Conservation (phyloP, 140 eudicot species). For the Stevia rebaudiana region DNA sequence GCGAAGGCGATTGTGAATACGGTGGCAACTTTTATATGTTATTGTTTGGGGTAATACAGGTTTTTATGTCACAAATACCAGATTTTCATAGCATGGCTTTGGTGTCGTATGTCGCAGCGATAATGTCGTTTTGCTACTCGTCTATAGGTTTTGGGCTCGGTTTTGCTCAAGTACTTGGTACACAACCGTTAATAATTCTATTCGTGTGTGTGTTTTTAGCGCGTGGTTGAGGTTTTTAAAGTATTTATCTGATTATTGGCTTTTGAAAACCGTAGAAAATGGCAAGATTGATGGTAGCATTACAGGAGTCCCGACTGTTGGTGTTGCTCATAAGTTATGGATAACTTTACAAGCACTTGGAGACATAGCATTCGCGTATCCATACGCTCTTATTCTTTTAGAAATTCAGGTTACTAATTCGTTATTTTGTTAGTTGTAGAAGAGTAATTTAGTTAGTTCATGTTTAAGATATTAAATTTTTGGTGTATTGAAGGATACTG, state of each 20-base stretch:
- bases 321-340: slow-evolving; percentile 32
- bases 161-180: slow-evolving; percentile 51
- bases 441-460: too few species aligned
- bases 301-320: slow-evolving; percentile 27
- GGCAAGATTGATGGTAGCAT: slow-evolving; percentile 36
- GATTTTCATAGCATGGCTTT: slow-evolving; percentile 63
- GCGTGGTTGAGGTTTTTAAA: neutral
- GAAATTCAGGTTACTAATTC: slow-evolving; percentile 39
- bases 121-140: slow-evolving; percentile 61
- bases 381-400: slow-evolving; percentile 38
- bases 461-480: neutral
- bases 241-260: neutral
- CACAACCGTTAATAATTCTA: neutral
- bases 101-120: slow-evolving; percentile 53
- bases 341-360: slow-evolving; percentile 56
- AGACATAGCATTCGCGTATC: slow-evolving; percentile 62
- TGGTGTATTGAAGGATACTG: slow-evolving; percentile 24
- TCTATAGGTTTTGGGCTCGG: slow-evolving; percentile 58
- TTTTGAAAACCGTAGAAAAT: slow-evolving; percentile 32
- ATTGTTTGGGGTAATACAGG: slow-evolving; percentile 46
- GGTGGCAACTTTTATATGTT: slow-evolving; percentile 37
- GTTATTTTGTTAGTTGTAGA: neutral
- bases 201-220: neutral
- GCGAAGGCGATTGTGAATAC: slow-evolving; percentile 33
- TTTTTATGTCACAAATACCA: slow-evolving; percentile 59